phyloP scores from a whole-genome alignment of 2,329 filamentous ascomycete genomes.

The Mollisia scopiformis region DNA sequence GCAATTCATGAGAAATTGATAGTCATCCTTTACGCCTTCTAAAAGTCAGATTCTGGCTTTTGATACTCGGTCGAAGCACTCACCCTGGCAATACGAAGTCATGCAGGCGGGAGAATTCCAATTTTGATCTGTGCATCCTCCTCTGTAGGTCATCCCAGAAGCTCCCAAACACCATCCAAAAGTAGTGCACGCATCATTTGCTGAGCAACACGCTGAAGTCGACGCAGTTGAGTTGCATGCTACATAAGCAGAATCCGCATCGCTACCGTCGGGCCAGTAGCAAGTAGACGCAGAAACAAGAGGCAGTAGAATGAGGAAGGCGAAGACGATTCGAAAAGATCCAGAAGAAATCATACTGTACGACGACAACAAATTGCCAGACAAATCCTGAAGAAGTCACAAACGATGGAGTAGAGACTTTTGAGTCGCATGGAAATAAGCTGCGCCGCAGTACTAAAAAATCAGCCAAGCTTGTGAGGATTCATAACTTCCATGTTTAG shows the following conservation, averaged over 20 bases:
- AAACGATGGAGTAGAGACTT: no score
- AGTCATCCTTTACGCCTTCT: not conserved
- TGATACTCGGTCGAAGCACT: not conserved
- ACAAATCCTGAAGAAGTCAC: not conserved
- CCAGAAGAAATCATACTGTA: not conserved
- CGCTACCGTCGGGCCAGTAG: not conserved
- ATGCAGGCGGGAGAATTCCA: not conserved
- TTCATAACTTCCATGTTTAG: no score
- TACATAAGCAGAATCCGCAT: not conserved
- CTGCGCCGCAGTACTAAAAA: no score
- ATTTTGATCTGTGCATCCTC: not conserved
- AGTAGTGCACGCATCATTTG: slow-evolving; percentile 1
- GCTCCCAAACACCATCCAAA: slow-evolving; percentile 3
- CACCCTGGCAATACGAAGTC: not conserved
- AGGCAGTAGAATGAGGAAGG: not conserved
- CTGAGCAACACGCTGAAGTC: not conserved
- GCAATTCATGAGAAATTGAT: not conserved
- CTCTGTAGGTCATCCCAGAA: not conserved
- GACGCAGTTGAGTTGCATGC: not conserved
- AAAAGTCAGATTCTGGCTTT: no score
- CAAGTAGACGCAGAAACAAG: not conserved
- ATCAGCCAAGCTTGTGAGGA: no score
- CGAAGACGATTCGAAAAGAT: not conserved
- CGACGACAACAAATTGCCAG: not conserved
- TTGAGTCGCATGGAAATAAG: no score